Percentiles rank a stretch among this genome's conserved stretches.
These are phyloP conservation scores for Russula olivacea DNA, from an alignment of 768 basidiomycete species.

Conservation along the genomic window DNA sequence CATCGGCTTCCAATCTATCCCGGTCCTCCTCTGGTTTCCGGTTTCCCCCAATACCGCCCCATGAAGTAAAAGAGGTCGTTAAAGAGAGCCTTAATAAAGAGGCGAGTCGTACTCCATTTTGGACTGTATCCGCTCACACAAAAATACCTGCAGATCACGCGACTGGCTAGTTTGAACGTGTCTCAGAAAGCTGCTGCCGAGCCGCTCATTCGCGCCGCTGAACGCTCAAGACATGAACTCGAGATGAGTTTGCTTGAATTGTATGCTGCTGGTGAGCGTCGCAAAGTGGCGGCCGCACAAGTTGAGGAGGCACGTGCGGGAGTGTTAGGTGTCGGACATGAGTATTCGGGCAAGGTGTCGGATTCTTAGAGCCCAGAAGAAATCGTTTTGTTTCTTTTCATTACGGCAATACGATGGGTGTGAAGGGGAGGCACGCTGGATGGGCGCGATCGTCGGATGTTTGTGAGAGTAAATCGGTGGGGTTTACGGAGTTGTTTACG, in stretches of 20 bases:
- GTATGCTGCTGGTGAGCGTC: conserved; percentile 50
- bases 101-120: neutral
- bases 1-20: neutral
- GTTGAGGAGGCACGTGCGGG: conserved; percentile 58
- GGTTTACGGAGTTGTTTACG: conserved; percentile 1
- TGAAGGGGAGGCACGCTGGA: neutral
- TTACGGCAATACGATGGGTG: neutral
- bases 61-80: conserved; percentile 14
- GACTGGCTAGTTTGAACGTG: conserved; percentile 17
- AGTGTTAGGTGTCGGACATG: conserved; percentile 39
- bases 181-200: conserved; percentile 16
- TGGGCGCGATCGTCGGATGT: neutral
- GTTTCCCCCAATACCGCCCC: conserved; percentile 13
- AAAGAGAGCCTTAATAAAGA: conserved; percentile 21
- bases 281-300: conserved; percentile 51
- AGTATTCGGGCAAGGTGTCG: conserved; percentile 1
- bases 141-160: conserved; percentile 3
- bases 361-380: conserved; percentile 4
- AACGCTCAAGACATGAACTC: conserved; percentile 52
- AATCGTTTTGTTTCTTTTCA: neutral
- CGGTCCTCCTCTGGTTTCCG: conserved; percentile 17
- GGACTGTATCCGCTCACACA: neutral
- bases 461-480: neutral
- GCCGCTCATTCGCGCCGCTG: conserved; percentile 15
- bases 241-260: conserved; percentile 57